phyloP scores from a whole-genome alignment of 2,329 filamentous ascomycete species.

The Aspergillus sp. region DNA sequence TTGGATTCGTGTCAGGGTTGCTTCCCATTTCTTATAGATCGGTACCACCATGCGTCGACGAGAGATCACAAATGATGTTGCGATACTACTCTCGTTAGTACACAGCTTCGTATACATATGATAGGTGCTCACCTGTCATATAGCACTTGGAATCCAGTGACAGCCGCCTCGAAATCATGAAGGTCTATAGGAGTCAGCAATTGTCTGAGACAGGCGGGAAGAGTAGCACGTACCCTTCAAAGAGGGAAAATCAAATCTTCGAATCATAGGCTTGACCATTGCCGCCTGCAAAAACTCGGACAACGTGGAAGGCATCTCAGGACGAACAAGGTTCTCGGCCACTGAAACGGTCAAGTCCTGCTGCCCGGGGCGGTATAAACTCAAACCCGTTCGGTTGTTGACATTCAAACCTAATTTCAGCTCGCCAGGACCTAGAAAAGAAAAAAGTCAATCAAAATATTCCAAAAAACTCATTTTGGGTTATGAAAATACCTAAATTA shows the following conservation, averaged over 20 bases:
- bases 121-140: conserved; percentile 27
- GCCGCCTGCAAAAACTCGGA: conserved; percentile 52
- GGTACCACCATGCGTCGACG: conserved; percentile 81
- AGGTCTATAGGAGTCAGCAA: conserved; percentile 46
- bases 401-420: conserved; percentile 59
- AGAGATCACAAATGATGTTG: conserved; percentile 69
- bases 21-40: conserved; percentile 92
- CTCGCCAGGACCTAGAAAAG: conserved; percentile 54
- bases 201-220: not conserved
- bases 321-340: conserved; percentile 56
- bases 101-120: too few relatives aligned
- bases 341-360: conserved; percentile 69
- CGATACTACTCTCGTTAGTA: conserved; percentile 38
- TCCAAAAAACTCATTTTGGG: not conserved
- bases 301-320: conserved; percentile 56
- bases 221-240: conserved; percentile 31
- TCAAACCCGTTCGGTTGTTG: conserved; percentile 53
- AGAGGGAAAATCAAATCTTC: conserved; percentile 61
- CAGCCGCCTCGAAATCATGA: conserved; percentile 67
- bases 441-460: not conserved
- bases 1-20: conserved; percentile 69
- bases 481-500: conserved; percentile 52
- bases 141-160: conserved; percentile 71
- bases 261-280: conserved; percentile 56
- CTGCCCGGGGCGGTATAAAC: conserved; percentile 64